Evolutionary conservation across 2,329 filamentous ascomycete genomes (phyloP).

Genomic region (Monilinia vaccinii-corymbosi): DNA sequence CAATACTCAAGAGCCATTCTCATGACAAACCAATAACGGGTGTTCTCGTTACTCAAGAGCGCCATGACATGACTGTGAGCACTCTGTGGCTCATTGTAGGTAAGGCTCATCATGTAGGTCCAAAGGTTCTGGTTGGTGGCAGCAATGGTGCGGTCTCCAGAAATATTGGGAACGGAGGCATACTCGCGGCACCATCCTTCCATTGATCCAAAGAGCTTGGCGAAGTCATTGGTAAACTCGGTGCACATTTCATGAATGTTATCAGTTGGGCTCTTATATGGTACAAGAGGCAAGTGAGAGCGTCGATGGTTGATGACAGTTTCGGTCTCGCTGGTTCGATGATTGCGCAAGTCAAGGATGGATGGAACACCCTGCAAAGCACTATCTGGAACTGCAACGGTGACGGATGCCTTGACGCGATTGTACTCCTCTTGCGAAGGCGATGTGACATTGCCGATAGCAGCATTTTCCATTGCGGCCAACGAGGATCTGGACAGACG

Average conservation of each 20-base stretch:
- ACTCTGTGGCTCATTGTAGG: conserved; percentile 25
- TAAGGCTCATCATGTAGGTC: conserved; percentile 32
- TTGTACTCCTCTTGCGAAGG: neutral
- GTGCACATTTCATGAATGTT: neutral
- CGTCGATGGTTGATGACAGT: neutral
- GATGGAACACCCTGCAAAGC: neutral
- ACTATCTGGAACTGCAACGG: neutral
- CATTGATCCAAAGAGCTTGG: neutral
- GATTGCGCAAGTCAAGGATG: neutral
- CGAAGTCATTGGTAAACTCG: neutral
- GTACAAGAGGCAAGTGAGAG: neutral
- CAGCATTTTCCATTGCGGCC: conserved; percentile 5
- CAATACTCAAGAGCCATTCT: conserved; percentile 33
- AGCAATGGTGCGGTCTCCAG: conserved; percentile 17
- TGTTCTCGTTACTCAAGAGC: conserved; percentile 28
- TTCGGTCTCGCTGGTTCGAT: neutral
- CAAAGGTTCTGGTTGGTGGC: conserved; percentile 27
- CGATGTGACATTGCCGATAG: neutral
- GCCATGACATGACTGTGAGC: conserved; percentile 28
- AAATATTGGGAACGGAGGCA: neutral
- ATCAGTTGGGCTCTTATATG: neutral
- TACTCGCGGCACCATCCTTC: conserved; percentile 7
- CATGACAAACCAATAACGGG: conserved; percentile 32
- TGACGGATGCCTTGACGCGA: neutral
- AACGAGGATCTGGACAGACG: conserved; percentile 5